phyloP scores from a whole-genome alignment of 2,329 filamentous ascomycete species.

The Domatiomyces globalis region DNA sequence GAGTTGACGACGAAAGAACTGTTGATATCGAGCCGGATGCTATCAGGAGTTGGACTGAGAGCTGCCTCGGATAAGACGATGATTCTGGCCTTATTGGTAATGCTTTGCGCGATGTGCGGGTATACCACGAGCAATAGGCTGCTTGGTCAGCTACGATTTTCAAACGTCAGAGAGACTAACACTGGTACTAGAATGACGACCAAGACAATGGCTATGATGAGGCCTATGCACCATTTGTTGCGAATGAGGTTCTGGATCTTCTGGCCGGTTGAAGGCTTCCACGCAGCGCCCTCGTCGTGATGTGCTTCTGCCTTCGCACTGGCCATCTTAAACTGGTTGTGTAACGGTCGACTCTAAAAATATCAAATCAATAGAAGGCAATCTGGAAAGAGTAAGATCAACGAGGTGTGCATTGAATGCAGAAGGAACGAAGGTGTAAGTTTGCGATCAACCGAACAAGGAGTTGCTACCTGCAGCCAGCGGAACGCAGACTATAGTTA shows the following conservation, averaged over 20 bases:
- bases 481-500: background rate
- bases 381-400: background rate
- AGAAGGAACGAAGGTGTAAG: background rate
- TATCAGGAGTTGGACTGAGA: constrained; percentile 34
- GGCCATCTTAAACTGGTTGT: background rate
- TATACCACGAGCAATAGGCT: constrained; percentile 40
- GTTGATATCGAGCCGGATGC: constrained; percentile 36
- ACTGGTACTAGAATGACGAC: constrained; percentile 39
- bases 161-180: constrained; percentile 28
- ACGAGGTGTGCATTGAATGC: background rate
- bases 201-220: constrained; percentile 38
- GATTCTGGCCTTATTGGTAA: constrained; percentile 39
- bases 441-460: background rate
- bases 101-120: constrained; percentile 42
- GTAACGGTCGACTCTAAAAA: background rate
- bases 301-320: background rate
- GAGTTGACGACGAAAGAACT: constrained; percentile 35
- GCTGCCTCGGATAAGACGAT: constrained; percentile 38
- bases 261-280: constrained; percentile 1
- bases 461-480: background rate
- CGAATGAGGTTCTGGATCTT: constrained; percentile 12
- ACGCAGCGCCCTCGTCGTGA: background rate
- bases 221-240: constrained; percentile 41
- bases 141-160: constrained; percentile 21
- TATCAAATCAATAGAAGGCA: background rate